phyloP scores from a whole-genome alignment of 2,329 filamentous ascomycete species.

The Diaporthe destruens region DNA sequence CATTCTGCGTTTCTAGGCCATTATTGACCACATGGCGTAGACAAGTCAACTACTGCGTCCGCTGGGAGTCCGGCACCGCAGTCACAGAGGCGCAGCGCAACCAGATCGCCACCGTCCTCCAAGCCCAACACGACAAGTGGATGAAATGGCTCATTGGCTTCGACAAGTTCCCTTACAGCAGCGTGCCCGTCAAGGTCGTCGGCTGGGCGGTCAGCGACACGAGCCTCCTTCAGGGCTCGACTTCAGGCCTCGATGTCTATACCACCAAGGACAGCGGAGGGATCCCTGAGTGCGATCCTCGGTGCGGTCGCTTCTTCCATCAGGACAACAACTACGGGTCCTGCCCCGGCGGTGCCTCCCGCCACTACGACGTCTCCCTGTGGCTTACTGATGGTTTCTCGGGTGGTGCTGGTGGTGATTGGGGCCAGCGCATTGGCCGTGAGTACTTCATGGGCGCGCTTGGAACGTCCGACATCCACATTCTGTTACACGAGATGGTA shows the following conservation, averaged over 20 bases:
- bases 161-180: slow-evolving; percentile 20
- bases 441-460: slow-evolving; percentile 58
- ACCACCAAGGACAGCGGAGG: slow-evolving; percentile 55
- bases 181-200: slow-evolving; percentile 16
- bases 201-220: slow-evolving; percentile 16
- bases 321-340: slow-evolving; percentile 56
- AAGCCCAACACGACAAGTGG: slow-evolving; percentile 25
- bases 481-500: slow-evolving; percentile 45
- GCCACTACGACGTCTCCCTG: slow-evolving; percentile 60
- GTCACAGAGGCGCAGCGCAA: slow-evolving; percentile 55
- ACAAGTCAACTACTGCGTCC: slow-evolving; percentile 56
- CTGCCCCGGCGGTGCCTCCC: slow-evolving; percentile 54
- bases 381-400: slow-evolving; percentile 61
- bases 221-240: slow-evolving; percentile 27
- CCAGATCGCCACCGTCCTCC: slow-evolving; percentile 50
- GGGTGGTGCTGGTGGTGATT: slow-evolving; percentile 61
- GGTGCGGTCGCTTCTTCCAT: slow-evolving; percentile 60
- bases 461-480: slow-evolving; percentile 55
- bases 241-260: slow-evolving; percentile 54
- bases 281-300: slow-evolving; percentile 56
- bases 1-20: background rate
- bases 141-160: slow-evolving; percentile 24
- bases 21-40: background rate
- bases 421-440: slow-evolving; percentile 59
- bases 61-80: slow-evolving; percentile 56